phyloP scores from a whole-genome alignment of 2,329 filamentous ascomycete species.

The Calycina marina region DNA sequence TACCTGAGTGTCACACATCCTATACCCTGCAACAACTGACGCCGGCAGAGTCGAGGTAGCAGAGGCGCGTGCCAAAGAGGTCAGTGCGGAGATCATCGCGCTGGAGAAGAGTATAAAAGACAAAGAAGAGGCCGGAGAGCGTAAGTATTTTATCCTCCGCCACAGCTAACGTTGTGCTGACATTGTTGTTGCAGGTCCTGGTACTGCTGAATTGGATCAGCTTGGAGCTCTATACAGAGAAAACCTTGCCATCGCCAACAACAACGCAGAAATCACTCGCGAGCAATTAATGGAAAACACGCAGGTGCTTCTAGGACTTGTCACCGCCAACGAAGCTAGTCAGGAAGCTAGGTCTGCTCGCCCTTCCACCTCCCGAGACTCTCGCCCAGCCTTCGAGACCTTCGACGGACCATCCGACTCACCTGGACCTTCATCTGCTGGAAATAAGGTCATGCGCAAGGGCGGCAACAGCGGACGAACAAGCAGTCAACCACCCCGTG shows the following conservation, averaged over 20 bases:
- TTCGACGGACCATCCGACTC: slow-evolving; percentile 21
- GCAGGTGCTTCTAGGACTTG: slow-evolving; percentile 11
- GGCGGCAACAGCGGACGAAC: slow-evolving; percentile 13
- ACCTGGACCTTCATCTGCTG: slow-evolving; percentile 19
- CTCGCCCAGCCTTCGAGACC: slow-evolving; percentile 15
- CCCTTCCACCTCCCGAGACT: slow-evolving; percentile 13
- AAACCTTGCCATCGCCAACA: slow-evolving; percentile 18
- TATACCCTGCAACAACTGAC: no score
- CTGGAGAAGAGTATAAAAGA: slow-evolving; percentile 8
- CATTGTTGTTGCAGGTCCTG: slow-evolving; percentile 11
- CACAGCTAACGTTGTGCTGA: slow-evolving; percentile 5
- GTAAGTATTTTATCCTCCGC: slow-evolving; percentile 3
- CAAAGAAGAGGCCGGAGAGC: slow-evolving; percentile 5
- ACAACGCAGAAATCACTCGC: slow-evolving; percentile 6
- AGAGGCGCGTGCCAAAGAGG: slow-evolving; percentile 6
- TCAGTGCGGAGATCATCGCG: slow-evolving; percentile 9
- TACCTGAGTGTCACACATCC: no score
- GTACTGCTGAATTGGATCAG: slow-evolving; percentile 13
- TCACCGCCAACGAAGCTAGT: slow-evolving; percentile 14
- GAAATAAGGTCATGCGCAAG: slow-evolving; percentile 18
- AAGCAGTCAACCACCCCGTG: slow-evolving; percentile 20
- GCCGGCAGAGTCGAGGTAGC: no score
- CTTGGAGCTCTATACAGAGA: slow-evolving; percentile 18
- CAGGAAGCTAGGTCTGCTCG: slow-evolving; percentile 7
- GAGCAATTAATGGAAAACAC: slow-evolving; percentile 1